Conservation (phyloP, 352 stramenopile genomes). For the Globisporangium canariense region DNA sequence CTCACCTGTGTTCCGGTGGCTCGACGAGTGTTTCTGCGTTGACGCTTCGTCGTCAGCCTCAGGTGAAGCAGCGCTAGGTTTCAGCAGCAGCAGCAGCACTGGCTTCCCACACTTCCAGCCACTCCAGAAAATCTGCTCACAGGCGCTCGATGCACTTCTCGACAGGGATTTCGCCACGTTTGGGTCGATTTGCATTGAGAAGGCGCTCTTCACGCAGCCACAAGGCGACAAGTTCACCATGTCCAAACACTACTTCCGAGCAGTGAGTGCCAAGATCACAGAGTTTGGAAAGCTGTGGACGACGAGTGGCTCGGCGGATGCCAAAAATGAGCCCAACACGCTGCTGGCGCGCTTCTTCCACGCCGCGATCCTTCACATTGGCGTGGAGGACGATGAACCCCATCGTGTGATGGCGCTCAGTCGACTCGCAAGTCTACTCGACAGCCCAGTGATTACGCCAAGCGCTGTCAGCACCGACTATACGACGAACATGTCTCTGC, state of each 20-base stretch:
- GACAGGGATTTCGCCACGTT: conserved; percentile 26
- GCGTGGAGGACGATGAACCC: conserved; percentile 29
- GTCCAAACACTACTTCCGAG: conserved; percentile 42
- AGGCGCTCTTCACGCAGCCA: conserved; percentile 31
- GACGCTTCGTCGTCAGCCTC: conserved; percentile 10
- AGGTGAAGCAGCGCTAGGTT: background rate
- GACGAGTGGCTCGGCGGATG: background rate
- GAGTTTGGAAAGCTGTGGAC: conserved; percentile 8
- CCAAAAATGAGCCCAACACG: background rate
- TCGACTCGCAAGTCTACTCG: conserved; percentile 20
- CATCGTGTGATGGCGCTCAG: conserved; percentile 33
- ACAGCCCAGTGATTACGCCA: background rate
- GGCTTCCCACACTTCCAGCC: conserved; percentile 34
- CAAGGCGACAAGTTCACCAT: conserved; percentile 27
- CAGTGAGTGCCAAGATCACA: conserved; percentile 15
- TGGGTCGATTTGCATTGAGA: conserved; percentile 36
- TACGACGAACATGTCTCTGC: background rate
- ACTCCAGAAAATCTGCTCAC: conserved; percentile 41
- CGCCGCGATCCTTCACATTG: conserved; percentile 45
- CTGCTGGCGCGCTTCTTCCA: conserved; percentile 45
- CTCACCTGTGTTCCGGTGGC: conserved; percentile 33
- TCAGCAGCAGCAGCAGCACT: background rate
- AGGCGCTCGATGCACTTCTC: conserved; percentile 30
- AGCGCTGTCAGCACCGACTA: background rate
- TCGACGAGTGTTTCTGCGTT: conserved; percentile 60